Evolutionary conservation across 2,329 filamentous ascomycete species (phyloP).

Genomic region (Dendryphion nanum): DNA sequence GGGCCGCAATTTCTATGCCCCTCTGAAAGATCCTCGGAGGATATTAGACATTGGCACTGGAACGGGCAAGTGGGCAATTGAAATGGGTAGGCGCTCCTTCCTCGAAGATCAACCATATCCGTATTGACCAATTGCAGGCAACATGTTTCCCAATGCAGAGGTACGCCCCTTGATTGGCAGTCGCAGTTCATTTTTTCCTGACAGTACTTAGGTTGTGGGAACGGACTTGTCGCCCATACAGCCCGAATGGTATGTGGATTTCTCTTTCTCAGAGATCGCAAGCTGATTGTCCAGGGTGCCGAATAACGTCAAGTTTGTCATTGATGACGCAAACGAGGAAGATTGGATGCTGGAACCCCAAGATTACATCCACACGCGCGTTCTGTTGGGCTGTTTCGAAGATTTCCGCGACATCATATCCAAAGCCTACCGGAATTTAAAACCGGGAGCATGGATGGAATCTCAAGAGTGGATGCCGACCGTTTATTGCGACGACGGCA

Average conservation of each 20-base stretch:
- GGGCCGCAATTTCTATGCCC: constrained; percentile 37
- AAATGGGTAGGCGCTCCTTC: constrained; percentile 37
- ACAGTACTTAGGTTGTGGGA: constrained; percentile 36
- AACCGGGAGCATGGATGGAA: constrained; percentile 56
- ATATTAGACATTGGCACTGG: constrained; percentile 45
- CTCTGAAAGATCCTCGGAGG: constrained; percentile 34
- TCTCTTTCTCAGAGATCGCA: neutral
- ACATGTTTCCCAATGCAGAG: constrained; percentile 30
- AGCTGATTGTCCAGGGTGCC: constrained; percentile 47
- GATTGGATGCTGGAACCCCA: constrained; percentile 59
- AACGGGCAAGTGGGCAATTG: constrained; percentile 42
- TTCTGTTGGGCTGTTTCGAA: constrained; percentile 57
- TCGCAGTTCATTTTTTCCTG: too few species aligned
- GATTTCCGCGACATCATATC: constrained; percentile 57
- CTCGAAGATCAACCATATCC: neutral
- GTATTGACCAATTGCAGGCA: constrained; percentile 27
- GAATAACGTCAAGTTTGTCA: constrained; percentile 70
- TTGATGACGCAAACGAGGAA: constrained; percentile 64
- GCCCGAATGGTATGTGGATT: constrained; percentile 28
- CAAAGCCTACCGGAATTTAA: constrained; percentile 52
- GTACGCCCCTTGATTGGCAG: constrained; percentile 14
- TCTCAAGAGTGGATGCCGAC: constrained; percentile 45
- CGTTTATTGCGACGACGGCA: constrained; percentile 53
- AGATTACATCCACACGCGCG: constrained; percentile 60
- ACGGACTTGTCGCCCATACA: constrained; percentile 44